Evolutionary conservation across 2,329 filamentous ascomycete species (phyloP), one percentile per base, ranked within the genome.

Genomic region (Ustilaginoidea virens): DNA sequence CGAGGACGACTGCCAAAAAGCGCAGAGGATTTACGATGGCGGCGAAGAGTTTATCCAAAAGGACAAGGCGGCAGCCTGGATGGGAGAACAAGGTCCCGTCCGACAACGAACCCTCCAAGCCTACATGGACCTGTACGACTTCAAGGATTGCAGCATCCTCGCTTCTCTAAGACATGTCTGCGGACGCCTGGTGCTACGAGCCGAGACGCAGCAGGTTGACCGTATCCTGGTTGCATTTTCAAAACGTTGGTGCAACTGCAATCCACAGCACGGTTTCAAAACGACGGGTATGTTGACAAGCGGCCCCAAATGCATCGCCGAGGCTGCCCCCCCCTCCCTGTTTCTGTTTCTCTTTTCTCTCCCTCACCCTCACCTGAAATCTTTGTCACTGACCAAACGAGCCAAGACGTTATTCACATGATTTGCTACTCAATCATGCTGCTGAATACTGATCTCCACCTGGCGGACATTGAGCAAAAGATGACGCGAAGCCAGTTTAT

Each of bases 401-500:
- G 13, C 1, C 8, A 4, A 24, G 87, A 96, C 57, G 80, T 96
- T 27, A 86, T 98, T 12, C 87, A 98, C 51, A 94, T 86, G 15
- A 92, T 96, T 38, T 92, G 83, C 55, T 98, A 96, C 53, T 94
- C 90, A 1, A 74, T 98, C 38, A 76, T 98, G 46, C 66, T 98
- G 8, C 66, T 98, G 37, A 98, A 98, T 46, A 98, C 90, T 19
- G 90, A 98, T 58, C 62, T 98, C 32, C 87, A 98, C 46, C 55
- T 96, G 45, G 90, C 87, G 33, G 86, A 96, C 47, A 93, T 96
- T 41, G 85, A 92, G 36, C 74, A 80, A 43, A 92, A 92, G 59
- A 98, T 98, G 90, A 96, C 87, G 2, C 74, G 80, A 32, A 77
- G 68, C 37, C 87, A 96, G 46, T 98, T 96, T 46, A 71, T 98